Base-by-base conservation (phyloP, 768 basidiomycete genomes). In the Xerocomus potaroensis region DNA sequence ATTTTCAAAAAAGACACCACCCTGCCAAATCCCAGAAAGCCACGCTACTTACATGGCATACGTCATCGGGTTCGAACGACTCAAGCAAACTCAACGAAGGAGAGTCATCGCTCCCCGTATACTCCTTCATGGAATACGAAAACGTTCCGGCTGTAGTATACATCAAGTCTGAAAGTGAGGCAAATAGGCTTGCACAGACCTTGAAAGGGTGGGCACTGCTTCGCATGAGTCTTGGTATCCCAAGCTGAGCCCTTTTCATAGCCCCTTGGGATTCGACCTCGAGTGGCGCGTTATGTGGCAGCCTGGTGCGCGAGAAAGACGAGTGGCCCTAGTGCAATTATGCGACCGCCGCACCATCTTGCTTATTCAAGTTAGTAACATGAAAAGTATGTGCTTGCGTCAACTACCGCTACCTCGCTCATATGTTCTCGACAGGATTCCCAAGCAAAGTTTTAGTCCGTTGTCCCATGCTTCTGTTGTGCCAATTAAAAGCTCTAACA, bases 221-320 rank as follows among this genome's bases (percentile, higher is more conserved):
- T 4, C 9, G 6, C 21, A 3, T 26, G n/a, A n/a, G n/a, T n/a
- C n/a, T 32, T 37, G 24, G 11, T 19, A 3, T 34, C 40, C 9
- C 14, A 11, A 3, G 27, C 41, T 47, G 35, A 51, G 10, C 14
- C n/a, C n/a, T 46, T 27, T 33, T 8, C 26, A 19, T 34, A 77
- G 75, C 2, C 71, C 77, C 8, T 35, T 78, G 9, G 77, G 78
- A 7, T 75, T 78, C 23, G 77, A 78, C 58, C 63, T 78, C 33
- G 77, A 78, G 54, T 78, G 77, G 77, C 60, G 65, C 14, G 66
- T 74, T 16, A 54, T 57, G 36, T 68, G 62, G 43, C 52, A 60
- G n/a, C 59, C 58, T 4, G 57, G 64, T 26, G 59, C 63, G 7
- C 49, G 58, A 27, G 68, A 69, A 44, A 61, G 69, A 40, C 62